Evolutionary conservation across 805 yeast species (phyloP).

Genomic region (Scheffersomyces lignosus): DNA sequence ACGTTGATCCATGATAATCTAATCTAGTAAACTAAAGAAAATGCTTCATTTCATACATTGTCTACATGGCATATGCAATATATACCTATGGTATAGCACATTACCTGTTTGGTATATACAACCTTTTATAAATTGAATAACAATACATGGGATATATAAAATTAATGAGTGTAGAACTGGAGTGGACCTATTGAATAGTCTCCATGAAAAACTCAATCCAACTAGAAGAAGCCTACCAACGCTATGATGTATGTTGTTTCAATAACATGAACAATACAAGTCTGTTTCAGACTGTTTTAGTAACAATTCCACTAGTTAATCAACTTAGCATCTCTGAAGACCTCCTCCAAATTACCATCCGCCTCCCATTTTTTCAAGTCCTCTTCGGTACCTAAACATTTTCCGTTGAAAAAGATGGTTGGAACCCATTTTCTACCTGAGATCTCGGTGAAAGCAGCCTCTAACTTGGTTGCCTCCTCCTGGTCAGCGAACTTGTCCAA

Average conservation of each 20-base stretch:
- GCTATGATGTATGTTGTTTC: too few species aligned
- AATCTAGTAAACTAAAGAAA: background rate
- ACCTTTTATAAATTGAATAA: slow-evolving; percentile 4
- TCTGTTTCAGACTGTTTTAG: too few species aligned
- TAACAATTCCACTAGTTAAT: slow-evolving; percentile 11
- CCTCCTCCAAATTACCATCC: slow-evolving; percentile 29
- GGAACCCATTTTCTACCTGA: slow-evolving; percentile 72
- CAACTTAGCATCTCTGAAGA: slow-evolving; percentile 28
- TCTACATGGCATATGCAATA: background rate
- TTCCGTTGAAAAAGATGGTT: slow-evolving; percentile 60
- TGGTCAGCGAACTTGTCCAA: slow-evolving; percentile 52
- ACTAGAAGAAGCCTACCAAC: too few species aligned
- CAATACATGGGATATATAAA: background rate
- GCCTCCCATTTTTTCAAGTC: slow-evolving; percentile 42
- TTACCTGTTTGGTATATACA: slow-evolving; percentile 2
- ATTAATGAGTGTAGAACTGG: too few species aligned
- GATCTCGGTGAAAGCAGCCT: slow-evolving; percentile 54
- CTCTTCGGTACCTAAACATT: slow-evolving; percentile 58
- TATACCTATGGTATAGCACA: background rate
- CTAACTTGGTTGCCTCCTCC: slow-evolving; percentile 52
- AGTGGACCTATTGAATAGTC: too few species aligned
- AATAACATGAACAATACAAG: too few species aligned
- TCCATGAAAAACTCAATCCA: too few species aligned
- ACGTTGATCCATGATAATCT: background rate
- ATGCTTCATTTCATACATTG: background rate